Evolutionary conservation across 345 rosid species (phyloP).

Genomic region (Pugionium dolabratum): DNA sequence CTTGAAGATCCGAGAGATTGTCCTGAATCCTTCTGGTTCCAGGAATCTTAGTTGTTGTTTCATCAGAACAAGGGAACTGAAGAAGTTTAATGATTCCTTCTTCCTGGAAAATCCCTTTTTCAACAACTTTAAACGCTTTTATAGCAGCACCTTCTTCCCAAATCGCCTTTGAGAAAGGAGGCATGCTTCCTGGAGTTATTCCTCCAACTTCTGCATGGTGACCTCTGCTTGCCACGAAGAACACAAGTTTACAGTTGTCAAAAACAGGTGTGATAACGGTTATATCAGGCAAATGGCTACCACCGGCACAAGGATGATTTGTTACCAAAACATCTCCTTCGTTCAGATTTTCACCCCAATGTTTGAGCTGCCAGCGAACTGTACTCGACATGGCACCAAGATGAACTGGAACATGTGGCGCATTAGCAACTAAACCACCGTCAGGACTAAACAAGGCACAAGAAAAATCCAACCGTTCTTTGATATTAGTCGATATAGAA

Average conservation of each 20-base stretch:
- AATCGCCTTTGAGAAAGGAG: conserved; percentile 91
- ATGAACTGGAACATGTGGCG: conserved; percentile 98
- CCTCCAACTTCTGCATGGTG: conserved; percentile 99
- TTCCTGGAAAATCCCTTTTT: conserved; percentile 80
- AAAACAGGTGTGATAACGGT: conserved; percentile 95
- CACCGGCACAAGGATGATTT: conserved; percentile 95
- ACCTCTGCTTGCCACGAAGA: conserved; percentile 97
- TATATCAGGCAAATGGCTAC: conserved; percentile 97
- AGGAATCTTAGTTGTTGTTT: conserved; percentile 55
- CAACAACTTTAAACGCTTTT: conserved; percentile 91
- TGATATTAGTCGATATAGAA: conserved; percentile 94
- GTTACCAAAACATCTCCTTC: conserved; percentile 94
- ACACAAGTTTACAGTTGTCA: conserved; percentile 68
- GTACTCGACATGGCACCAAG: conserved; percentile 98
- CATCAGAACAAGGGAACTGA: conserved; percentile 60
- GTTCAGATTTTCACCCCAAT: conserved; percentile 72
- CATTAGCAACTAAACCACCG: conserved; percentile 95
- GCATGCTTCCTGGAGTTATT: conserved; percentile 99
- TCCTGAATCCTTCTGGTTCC: conserved; percentile 90
- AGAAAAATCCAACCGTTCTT: conserved; percentile 93
- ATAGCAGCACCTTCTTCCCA: conserved; percentile 99
- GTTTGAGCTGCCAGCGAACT: conserved; percentile 82
- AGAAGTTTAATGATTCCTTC: conserved; percentile 83
- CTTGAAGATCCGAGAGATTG: conserved; percentile 90
- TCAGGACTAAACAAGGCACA: conserved; percentile 96